Conservation (phyloP, 352 stramenopile genomes). For the Phytopythium aichiense region DNA sequence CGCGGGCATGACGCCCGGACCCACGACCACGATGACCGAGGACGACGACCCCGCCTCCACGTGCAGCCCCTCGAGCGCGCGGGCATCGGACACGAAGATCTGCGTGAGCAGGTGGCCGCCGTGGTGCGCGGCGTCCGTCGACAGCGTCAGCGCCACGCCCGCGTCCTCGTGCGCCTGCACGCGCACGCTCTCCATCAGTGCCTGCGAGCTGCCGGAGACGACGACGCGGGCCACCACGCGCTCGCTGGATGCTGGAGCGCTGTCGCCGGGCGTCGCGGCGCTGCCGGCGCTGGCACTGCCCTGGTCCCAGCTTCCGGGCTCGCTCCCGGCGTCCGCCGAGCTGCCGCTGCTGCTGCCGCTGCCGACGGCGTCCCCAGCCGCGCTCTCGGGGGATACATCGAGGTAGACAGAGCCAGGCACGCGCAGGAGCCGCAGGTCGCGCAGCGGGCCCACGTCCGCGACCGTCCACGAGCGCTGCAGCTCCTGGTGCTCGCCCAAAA, state of each 20-base stretch:
- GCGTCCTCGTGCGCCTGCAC: constrained; percentile 22
- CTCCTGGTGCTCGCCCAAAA: constrained; percentile 32
- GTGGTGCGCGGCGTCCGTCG: constrained; percentile 30
- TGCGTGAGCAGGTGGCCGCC: constrained; percentile 31
- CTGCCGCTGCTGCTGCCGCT: constrained; percentile 5
- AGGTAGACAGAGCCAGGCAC: constrained; percentile 54
- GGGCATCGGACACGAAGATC: constrained; percentile 19
- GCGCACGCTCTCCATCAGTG: constrained; percentile 30
- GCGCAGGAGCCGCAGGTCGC: constrained; percentile 34
- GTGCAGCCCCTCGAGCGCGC: constrained; percentile 14
- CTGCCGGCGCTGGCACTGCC: background rate
- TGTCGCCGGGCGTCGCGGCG: constrained; percentile 11
- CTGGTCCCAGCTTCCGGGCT: background rate
- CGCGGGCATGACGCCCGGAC: constrained; percentile 24
- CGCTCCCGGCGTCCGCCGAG: background rate
- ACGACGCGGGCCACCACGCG: constrained; percentile 45
- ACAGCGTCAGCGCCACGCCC: constrained; percentile 34
- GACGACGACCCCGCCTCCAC: constrained; percentile 5
- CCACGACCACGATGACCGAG: constrained; percentile 26
- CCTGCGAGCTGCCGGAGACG: constrained; percentile 48
- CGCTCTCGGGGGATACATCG: constrained; percentile 20
- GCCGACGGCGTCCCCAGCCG: background rate
- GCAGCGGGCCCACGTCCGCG: constrained; percentile 29
- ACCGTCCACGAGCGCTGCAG: constrained; percentile 39
- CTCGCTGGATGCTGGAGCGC: constrained; percentile 12